Conservation (phyloP, 2,329 filamentous ascomycete species). For the Onygenales sp. region DNA sequence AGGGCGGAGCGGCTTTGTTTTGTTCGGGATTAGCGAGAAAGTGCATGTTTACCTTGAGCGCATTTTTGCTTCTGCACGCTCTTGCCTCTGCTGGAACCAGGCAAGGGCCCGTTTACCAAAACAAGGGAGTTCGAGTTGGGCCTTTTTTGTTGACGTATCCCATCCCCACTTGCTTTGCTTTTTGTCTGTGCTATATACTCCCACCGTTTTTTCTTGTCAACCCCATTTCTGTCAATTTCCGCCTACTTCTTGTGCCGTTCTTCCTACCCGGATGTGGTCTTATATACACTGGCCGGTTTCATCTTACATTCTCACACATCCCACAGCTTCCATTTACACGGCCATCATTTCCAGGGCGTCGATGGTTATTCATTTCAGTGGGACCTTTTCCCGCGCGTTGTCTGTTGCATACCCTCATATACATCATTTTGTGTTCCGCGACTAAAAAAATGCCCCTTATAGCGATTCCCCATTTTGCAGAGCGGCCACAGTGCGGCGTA, state of each 20-base stretch:
- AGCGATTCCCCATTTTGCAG: constrained; percentile 2
- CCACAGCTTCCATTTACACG: background rate
- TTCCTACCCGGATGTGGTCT: background rate
- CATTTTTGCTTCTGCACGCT: constrained; percentile 1
- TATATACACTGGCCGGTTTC: background rate
- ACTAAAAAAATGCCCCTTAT: background rate
- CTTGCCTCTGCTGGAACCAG: background rate
- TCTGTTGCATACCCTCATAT: constrained; percentile 6
- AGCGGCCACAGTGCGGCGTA: constrained; percentile 1
- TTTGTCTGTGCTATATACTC: constrained; percentile 1
- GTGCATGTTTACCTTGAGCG: constrained; percentile 1
- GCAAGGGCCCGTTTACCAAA: background rate
- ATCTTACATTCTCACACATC: background rate
- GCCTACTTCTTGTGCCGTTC: background rate
- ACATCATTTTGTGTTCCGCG: background rate
- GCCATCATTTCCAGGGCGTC: background rate
- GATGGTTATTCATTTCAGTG: background rate
- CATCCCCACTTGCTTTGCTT: constrained; percentile 3
- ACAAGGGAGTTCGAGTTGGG: background rate
- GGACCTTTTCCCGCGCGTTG: background rate
- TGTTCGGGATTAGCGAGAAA: constrained; percentile 5
- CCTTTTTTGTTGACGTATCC: constrained; percentile 4
- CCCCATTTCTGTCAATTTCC: background rate
- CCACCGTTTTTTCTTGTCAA: background rate
- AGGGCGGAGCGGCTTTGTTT: constrained; percentile 5